A percentile compares a stretch with the other conserved stretches of the same genome.
These are phyloP conservation scores for Lentinula edodes DNA, from an alignment of 768 basidiomycete genomes.

Conservation along the genomic window DNA sequence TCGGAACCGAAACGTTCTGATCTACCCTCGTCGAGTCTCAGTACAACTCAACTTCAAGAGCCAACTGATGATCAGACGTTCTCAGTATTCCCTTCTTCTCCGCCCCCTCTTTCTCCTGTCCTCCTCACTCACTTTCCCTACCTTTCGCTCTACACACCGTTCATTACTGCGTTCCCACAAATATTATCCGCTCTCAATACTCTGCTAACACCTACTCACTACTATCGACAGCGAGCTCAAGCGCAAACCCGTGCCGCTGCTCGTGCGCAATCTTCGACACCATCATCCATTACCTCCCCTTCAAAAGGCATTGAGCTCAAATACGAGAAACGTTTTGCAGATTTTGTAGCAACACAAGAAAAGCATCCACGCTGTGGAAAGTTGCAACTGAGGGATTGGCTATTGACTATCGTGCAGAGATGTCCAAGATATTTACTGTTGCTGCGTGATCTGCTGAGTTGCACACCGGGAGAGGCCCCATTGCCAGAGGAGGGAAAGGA, in stretches of 20 bases:
- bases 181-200: conserved; percentile 54
- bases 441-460: conserved; percentile 73
- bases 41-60: conserved; percentile 16
- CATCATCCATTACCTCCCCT: neutral
- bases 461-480: conserved; percentile 29
- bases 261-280: neutral
- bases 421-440: conserved; percentile 84
- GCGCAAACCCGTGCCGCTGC: conserved; percentile 1
- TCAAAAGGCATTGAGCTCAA: conserved; percentile 12
- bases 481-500: neutral
- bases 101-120: conserved; percentile 42
- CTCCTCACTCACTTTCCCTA: conserved; percentile 84
- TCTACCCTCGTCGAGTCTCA: conserved; percentile 7
- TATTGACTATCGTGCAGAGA: conserved; percentile 81
- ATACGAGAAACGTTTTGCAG: conserved; percentile 39
- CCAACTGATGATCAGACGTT: neutral
- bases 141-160: conserved; percentile 81
- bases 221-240: neutral
- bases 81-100: conserved; percentile 40
- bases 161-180: conserved; percentile 72
- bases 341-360: conserved; percentile 63
- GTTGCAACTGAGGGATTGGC: conserved; percentile 78
- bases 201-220: conserved; percentile 40
- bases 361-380: conserved; percentile 64
- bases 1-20: neutral